These are phyloP conservation scores for Starmera amethionina DNA, from an alignment of 805 yeast genomes.

Conservation along the genomic window DNA sequence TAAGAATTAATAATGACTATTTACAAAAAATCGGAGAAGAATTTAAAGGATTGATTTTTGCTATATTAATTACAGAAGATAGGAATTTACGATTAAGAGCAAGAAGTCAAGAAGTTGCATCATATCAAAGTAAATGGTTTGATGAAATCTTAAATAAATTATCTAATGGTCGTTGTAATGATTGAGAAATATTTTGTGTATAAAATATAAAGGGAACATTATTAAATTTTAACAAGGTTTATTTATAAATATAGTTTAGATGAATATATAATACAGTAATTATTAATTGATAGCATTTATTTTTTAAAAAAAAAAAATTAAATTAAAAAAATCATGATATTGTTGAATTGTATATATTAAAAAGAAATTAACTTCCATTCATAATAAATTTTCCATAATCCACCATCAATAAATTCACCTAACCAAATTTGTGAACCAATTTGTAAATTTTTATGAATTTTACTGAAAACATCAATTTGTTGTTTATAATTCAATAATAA, in stretches of 20 bases:
- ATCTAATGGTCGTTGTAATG: conserved; percentile 40
- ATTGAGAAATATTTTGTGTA: too few species aligned
- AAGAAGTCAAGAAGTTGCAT: conserved; percentile 41
- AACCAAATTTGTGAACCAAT: not conserved
- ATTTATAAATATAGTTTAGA: too few species aligned
- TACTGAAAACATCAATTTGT: not conserved
- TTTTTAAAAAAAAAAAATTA: too few species aligned
- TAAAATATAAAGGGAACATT: too few species aligned
- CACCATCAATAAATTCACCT: not conserved
- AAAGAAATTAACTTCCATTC: too few species aligned
- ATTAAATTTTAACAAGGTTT: too few species aligned
- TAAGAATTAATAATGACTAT: conserved; percentile 5
- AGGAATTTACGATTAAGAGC: conserved; percentile 62
- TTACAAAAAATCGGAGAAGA: conserved; percentile 3
- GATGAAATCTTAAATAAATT: conserved; percentile 39
- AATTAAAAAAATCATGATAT: too few species aligned
- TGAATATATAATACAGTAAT: too few species aligned
- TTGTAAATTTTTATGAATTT: not conserved
- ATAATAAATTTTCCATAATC: too few species aligned
- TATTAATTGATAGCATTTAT: too few species aligned
- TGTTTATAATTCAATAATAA: not conserved
- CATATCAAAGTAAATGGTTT: conserved; percentile 53
- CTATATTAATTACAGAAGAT: conserved; percentile 65
- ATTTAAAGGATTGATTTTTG: conserved; percentile 11
- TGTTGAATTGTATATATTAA: too few species aligned